Percentiles rank a stretch among this genome's conserved stretches.
Conservation (phyloP, 768 basidiomycete species). For the Boletus insuetus region DNA sequence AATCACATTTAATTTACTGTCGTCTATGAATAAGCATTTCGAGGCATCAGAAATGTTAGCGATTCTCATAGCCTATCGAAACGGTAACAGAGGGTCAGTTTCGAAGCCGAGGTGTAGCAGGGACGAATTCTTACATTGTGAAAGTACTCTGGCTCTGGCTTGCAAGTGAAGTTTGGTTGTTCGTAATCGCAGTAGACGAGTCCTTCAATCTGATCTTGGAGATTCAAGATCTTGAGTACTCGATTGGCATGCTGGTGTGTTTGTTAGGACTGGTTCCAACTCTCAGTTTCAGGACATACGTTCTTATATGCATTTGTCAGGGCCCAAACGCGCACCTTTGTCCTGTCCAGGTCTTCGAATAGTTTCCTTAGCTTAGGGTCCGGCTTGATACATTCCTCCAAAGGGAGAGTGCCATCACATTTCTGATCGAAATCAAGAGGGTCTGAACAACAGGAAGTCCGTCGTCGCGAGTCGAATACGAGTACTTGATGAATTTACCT, state of each 20-base stretch:
- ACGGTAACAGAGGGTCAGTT: not conserved
- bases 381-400: slow-evolving; percentile 75
- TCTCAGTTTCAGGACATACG: slow-evolving; percentile 37
- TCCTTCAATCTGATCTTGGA: slow-evolving; percentile 71
- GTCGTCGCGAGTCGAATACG: not conserved
- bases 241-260: slow-evolving; percentile 69
- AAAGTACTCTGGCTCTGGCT: slow-evolving; percentile 77
- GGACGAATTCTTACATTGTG: slow-evolving; percentile 41
- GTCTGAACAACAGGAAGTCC: slow-evolving; percentile 42
- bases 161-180: slow-evolving; percentile 66
- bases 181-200: slow-evolving; percentile 79
- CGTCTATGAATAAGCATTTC: slow-evolving; percentile 79
- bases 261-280: slow-evolving; percentile 3
- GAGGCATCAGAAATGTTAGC: slow-evolving; percentile 62
- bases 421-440: slow-evolving; percentile 80
- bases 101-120: not conserved
- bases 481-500: slow-evolving; percentile 39
- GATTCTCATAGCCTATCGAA: slow-evolving; percentile 57
- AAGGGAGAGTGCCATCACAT: slow-evolving; percentile 80
- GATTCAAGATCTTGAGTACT: slow-evolving; percentile 68
- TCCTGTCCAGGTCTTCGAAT: slow-evolving; percentile 75
- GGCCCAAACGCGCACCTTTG: slow-evolving; percentile 78
- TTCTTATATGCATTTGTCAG: slow-evolving; percentile 81
- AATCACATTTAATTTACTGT: slow-evolving; percentile 66
- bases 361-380: slow-evolving; percentile 61